These are phyloP conservation scores for Clonostachys chloroleuca DNA, from an alignment of 2,329 filamentous ascomycete genomes.

Conservation along the genomic window DNA sequence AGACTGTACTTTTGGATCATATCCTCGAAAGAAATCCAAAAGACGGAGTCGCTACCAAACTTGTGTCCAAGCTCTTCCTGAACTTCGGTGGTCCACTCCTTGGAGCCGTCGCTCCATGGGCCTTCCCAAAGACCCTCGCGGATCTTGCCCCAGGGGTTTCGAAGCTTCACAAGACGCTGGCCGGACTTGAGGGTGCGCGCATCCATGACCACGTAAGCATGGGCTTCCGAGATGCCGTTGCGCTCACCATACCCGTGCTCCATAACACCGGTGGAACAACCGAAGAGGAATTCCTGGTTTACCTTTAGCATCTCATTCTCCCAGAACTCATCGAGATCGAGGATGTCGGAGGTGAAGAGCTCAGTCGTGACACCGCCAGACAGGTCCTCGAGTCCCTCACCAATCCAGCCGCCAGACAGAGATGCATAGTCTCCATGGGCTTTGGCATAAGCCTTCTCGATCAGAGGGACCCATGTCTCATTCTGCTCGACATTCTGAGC, in stretches of 20 bases:
- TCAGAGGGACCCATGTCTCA: conserved; percentile 76
- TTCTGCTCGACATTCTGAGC: conserved; percentile 71
- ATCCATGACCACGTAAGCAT: conserved; percentile 59
- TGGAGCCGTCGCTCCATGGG: conserved; percentile 54
- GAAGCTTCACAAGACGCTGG: conserved; percentile 51
- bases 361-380: conserved; percentile 68
- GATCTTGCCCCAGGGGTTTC: conserved; percentile 57
- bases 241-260: conserved; percentile 58
- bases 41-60: conserved; percentile 58
- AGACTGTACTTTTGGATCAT: conserved; percentile 57
- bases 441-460: conserved; percentile 83
- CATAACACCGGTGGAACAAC: conserved; percentile 62
- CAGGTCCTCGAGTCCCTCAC: conserved; percentile 54
- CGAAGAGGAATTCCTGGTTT: conserved; percentile 75
- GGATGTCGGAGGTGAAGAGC: conserved; percentile 64
- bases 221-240: conserved; percentile 52
- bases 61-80: conserved; percentile 53
- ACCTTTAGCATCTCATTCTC: conserved; percentile 73
- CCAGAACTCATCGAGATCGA: conserved; percentile 82
- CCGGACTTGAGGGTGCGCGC: conserved; percentile 47
- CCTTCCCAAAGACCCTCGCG: conserved; percentile 57
- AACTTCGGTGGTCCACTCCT: conserved; percentile 56
- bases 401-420: conserved; percentile 67
- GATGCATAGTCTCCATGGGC: conserved; percentile 74
- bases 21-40: conserved; percentile 61